phyloP scores from a whole-genome alignment of 148 eudicot species.

The Pharnaceum exiguum region DNA sequence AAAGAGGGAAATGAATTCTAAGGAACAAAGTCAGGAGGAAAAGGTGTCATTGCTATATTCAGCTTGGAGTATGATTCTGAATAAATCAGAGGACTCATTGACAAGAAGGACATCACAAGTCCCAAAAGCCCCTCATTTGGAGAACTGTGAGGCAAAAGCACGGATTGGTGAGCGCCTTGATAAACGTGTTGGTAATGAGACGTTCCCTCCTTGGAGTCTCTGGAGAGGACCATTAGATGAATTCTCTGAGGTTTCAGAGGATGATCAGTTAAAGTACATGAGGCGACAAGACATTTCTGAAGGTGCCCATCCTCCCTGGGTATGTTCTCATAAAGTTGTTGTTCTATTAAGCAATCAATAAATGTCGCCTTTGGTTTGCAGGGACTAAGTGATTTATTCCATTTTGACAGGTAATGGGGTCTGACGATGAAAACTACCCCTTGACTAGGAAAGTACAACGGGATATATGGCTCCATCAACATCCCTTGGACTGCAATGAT shows the following conservation, averaged over 20 bases:
- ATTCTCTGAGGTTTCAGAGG: constrained; percentile 26
- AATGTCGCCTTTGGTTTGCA: background rate
- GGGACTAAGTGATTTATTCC: background rate
- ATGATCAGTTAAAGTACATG: constrained; percentile 33
- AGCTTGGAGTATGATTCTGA: constrained; percentile 53
- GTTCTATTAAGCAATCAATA: too few relatives aligned
- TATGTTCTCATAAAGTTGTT: constrained; percentile 37
- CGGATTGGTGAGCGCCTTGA: constrained; percentile 50
- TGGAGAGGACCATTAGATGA: constrained; percentile 76
- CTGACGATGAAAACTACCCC: constrained; percentile 93
- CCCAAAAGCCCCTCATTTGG: constrained; percentile 82
- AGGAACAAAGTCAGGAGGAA: constrained; percentile 23
- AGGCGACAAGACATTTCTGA: constrained; percentile 41
- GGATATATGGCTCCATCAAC: constrained; percentile 94
- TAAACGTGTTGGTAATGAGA: constrained; percentile 39
- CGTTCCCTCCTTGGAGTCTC: constrained; percentile 80
- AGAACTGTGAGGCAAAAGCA: constrained; percentile 52
- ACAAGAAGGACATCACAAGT: constrained; percentile 20
- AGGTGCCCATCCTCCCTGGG: constrained; percentile 97
- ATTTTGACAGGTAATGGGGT: constrained; percentile 54
- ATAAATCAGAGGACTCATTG: constrained; percentile 22
- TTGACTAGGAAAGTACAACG: constrained; percentile 92
- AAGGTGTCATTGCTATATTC: constrained; percentile 42
- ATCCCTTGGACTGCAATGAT: constrained; percentile 67
- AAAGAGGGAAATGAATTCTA: constrained; percentile 18